Conservation (phyloP, 441 rosid genomes). For the Cnidoscolus chayamansa region DNA sequence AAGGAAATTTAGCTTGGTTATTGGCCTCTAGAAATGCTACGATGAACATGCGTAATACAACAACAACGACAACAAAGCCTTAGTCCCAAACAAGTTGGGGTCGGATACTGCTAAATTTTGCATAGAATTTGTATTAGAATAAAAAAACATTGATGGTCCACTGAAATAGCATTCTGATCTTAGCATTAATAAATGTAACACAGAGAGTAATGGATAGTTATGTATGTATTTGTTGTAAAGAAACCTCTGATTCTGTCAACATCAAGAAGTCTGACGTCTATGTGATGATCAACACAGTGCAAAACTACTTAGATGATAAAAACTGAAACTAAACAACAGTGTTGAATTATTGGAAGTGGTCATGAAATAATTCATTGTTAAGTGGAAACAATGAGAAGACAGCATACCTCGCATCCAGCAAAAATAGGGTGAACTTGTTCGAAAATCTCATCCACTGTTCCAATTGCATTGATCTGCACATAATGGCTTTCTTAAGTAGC, state of each 20-base stretch:
- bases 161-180: background rate
- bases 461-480: slow-evolving; percentile 84
- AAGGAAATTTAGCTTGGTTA: slow-evolving; percentile 13
- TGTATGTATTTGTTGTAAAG: background rate
- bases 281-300: background rate
- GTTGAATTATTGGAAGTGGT: background rate
- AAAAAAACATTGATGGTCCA: background rate
- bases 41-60: no score
- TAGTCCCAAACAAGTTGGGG: no score
- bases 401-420: slow-evolving; percentile 50
- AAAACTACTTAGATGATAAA: background rate
- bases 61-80: slow-evolving; percentile 17
- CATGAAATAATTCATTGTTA: slow-evolving; percentile 1
- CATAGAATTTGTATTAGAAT: background rate
- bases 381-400: slow-evolving; percentile 1
- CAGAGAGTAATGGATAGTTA: background rate
- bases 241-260: background rate
- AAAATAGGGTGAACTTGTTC: slow-evolving; percentile 65
- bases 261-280: background rate
- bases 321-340: background rate
- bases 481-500: slow-evolving; percentile 18
- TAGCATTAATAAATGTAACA: background rate
- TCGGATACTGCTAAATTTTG: background rate
- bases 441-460: slow-evolving; percentile 80
- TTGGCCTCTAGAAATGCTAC: background rate